Evolutionary conservation across 2,329 filamentous ascomycete genomes (phyloP).

Genomic region (Triangularia verruculosa): DNA sequence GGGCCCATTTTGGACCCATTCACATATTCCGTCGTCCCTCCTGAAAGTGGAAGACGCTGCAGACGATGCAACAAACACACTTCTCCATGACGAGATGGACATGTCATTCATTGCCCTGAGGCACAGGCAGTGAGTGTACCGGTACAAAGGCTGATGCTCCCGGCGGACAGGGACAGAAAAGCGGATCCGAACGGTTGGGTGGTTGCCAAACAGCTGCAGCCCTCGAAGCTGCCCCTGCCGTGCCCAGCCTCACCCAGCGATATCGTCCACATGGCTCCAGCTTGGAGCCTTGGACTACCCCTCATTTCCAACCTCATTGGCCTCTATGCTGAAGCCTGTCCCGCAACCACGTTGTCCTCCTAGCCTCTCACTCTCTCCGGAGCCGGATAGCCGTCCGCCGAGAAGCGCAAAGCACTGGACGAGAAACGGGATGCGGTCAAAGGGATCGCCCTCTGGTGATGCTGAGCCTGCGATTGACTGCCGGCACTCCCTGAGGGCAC

Average conservation of each 20-base stretch:
- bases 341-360: background rate
- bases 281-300: constrained; percentile 2
- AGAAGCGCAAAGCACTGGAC: background rate
- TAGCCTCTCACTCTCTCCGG: constrained; percentile 9
- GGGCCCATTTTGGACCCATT: background rate
- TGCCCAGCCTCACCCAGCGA: constrained; percentile 20
- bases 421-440: background rate
- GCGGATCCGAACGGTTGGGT: constrained; percentile 24
- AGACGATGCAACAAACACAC: background rate
- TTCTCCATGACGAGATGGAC: background rate
- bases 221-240: constrained; percentile 13
- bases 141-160: constrained; percentile 11
- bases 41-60: background rate
- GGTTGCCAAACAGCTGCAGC: constrained; percentile 23
- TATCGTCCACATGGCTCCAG: constrained; percentile 19
- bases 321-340: constrained; percentile 4
- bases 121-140: constrained; percentile 10
- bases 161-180: constrained; percentile 14
- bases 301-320: constrained; percentile 16
- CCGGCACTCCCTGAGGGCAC: background rate
- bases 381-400: constrained; percentile 10
- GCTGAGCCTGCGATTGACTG: constrained; percentile 2
- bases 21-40: background rate
- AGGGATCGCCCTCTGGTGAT: background rate
- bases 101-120: background rate